Percentiles rank a stretch among this genome's conserved stretches.
Conservation (phyloP, 345 rosid genomes). For the Pelargonium nanum region DNA sequence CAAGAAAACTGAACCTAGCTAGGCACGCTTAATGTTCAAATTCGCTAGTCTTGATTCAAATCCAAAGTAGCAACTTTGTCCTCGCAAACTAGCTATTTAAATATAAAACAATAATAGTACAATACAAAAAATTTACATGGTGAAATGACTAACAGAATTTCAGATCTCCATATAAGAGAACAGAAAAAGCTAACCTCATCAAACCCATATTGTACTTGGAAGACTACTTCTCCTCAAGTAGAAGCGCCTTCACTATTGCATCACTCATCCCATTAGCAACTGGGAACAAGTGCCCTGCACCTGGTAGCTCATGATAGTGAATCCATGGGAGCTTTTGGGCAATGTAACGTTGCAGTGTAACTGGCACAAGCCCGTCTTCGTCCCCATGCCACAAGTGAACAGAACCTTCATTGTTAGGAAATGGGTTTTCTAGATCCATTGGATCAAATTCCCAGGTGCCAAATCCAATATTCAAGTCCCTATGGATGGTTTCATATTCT, state of each 20-base stretch:
- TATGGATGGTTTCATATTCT: constrained; percentile 17
- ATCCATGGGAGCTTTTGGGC: constrained; percentile 15
- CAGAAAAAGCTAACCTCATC: background rate
- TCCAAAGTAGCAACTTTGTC: background rate
- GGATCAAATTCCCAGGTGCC: constrained; percentile 16
- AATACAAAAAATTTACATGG: too few relatives aligned
- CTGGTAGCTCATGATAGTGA: constrained; percentile 15
- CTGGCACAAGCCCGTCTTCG: constrained; percentile 15
- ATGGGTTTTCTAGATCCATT: constrained; percentile 11
- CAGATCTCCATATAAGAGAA: constrained; percentile 4
- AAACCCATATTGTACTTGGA: background rate
- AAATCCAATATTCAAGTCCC: constrained; percentile 11
- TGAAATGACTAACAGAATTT: background rate
- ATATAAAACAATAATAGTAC: too few relatives aligned
- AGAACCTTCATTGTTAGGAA: constrained; percentile 16
- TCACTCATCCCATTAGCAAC: constrained; percentile 13
- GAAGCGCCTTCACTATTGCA: constrained; percentile 9
- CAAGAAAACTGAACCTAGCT: too few relatives aligned
- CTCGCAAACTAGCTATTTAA: background rate
- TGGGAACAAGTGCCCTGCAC: constrained; percentile 8
- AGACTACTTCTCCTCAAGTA: constrained; percentile 10
- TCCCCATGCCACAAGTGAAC: constrained; percentile 20
- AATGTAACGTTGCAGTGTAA: constrained; percentile 12
- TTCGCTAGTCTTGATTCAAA: background rate
- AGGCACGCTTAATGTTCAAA: background rate